Percentiles rank a stretch among this genome's conserved stretches.
Evolutionary conservation across 1,284 basidiomycete genomes (phyloP).

Genomic region (Apiotrichum sp.): DNA sequence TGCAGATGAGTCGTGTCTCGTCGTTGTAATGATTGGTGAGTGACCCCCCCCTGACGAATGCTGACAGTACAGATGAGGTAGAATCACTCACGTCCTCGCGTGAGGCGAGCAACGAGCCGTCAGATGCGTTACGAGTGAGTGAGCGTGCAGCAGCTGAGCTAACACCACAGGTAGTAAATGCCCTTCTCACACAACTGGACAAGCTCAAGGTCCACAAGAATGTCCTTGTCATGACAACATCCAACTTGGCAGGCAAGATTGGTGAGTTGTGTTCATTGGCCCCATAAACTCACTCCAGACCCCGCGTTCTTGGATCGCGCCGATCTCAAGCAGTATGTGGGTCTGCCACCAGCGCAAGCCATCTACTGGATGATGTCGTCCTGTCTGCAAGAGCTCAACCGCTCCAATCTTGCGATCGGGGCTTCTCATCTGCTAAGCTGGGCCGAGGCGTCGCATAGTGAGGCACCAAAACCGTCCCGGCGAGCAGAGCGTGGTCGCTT

Average conservation of each 20-base stretch:
- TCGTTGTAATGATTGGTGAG: slow-evolving; percentile 87
- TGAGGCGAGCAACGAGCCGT: slow-evolving; percentile 86
- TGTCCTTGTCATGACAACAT: slow-evolving; percentile 92
- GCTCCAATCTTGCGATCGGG: slow-evolving; percentile 61
- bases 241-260: slow-evolving; percentile 89
- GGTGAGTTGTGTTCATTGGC: slow-evolving; percentile 52
- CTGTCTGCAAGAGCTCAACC: slow-evolving; percentile 73
- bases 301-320: slow-evolving; percentile 93
- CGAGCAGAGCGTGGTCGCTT: slow-evolving; percentile 8
- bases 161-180: slow-evolving; percentile 78
- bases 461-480: neutral
- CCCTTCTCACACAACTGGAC: slow-evolving; percentile 92
- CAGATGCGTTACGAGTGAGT: slow-evolving; percentile 82
- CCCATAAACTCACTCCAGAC: slow-evolving; percentile 52
- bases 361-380: slow-evolving; percentile 89
- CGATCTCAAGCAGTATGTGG: slow-evolving; percentile 92
- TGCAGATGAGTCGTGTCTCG: slow-evolving; percentile 83
- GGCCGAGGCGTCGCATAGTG: slow-evolving; percentile 1
- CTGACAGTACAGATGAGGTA: slow-evolving; percentile 69
- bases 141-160: neutral
- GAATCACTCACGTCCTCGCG: slow-evolving; percentile 91
- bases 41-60: slow-evolving; percentile 5
- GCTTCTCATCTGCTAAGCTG: slow-evolving; percentile 50
- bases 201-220: slow-evolving; percentile 89
- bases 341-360: slow-evolving; percentile 79